Evolutionary conservation across 768 basidiomycete genomes (phyloP), one percentile per base, ranked within the genome.

Genomic region (Pulveroboletus frians): DNA sequence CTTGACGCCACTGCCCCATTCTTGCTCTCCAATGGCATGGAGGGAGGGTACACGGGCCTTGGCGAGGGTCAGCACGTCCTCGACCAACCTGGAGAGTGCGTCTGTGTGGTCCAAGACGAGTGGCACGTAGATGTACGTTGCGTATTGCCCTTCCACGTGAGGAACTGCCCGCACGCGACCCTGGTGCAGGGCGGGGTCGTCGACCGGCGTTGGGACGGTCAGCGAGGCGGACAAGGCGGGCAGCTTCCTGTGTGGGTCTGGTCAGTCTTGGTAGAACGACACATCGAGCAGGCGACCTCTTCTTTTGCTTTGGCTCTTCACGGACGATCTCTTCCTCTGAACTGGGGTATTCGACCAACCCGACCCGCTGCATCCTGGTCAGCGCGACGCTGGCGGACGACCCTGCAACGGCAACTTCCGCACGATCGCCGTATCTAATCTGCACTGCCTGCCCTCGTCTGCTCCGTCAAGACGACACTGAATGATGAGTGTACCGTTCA

Each of bases 141-240:
- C 82, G 63, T 80, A 94, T 61, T 94, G 92, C 0, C 94, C 94
- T 11, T 91, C 86, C 4, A 92, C 81, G 61, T 91, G 89, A 2
- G 91, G 90, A 1, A 73, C 74, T 0, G 81, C 73, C 27, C 94
- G 80, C 40, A 72, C 73, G 27, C 93, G 80, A 13, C 94, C 94
- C 71, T 94, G 92, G 64, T 96, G 93, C 14, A 80, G 69, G 3
- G 82, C 69, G 3, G 92, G 92, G 58, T 90, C 71, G 62, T 93
- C 89, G 5, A 78, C 62, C 0, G 85, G 89, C 1, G 57, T 64
- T 38, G 75, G 61, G 4, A 72, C 59, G 2, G 69, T 60, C 40
- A 90, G 62, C 31, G 74, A 72, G 15, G 75, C 56, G 1, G 83
- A 71, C 21, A 89, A 71, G 15, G 73, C 48, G 1, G 88, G 88